These are phyloP conservation scores for Styphnolobium japonicum DNA, from an alignment of 306 rosid genomes.

Conservation along the genomic window DNA sequence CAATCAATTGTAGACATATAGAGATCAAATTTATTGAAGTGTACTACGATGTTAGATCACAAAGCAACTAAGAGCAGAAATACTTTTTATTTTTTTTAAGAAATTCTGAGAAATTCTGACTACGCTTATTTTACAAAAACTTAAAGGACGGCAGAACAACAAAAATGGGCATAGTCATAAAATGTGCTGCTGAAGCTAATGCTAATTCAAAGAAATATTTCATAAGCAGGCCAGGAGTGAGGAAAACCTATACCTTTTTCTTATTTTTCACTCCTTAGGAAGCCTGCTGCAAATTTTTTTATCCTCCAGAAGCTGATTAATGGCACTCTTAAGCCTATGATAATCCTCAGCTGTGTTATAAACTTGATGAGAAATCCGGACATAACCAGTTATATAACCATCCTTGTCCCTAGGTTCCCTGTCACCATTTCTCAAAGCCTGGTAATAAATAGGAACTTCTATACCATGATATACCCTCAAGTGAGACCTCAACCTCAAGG, in stretches of 20 bases:
- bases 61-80: too few species aligned
- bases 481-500: slow-evolving; percentile 30
- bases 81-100: background rate
- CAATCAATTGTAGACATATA: too few species aligned
- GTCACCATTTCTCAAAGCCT: slow-evolving; percentile 2
- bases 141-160: slow-evolving; percentile 32
- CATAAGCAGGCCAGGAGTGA: too few species aligned
- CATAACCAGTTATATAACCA: slow-evolving; percentile 34
- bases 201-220: background rate
- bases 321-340: slow-evolving; percentile 30
- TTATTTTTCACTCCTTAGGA: background rate
- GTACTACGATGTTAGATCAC: too few species aligned
- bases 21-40: too few species aligned
- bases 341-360: slow-evolving; percentile 37
- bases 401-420: slow-evolving; percentile 28
- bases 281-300: slow-evolving; percentile 27
- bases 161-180: slow-evolving; percentile 8
- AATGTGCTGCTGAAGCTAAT: background rate
- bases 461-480: slow-evolving; percentile 26
- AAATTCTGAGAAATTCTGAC: background rate
- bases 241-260: background rate
- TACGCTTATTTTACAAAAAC: background rate
- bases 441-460: slow-evolving; percentile 35
- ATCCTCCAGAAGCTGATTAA: slow-evolving; percentile 33
- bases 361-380: slow-evolving; percentile 41